phyloP scores from a whole-genome alignment of 2,329 filamentous ascomycete genomes.

The Dactylellina parvicollis region DNA sequence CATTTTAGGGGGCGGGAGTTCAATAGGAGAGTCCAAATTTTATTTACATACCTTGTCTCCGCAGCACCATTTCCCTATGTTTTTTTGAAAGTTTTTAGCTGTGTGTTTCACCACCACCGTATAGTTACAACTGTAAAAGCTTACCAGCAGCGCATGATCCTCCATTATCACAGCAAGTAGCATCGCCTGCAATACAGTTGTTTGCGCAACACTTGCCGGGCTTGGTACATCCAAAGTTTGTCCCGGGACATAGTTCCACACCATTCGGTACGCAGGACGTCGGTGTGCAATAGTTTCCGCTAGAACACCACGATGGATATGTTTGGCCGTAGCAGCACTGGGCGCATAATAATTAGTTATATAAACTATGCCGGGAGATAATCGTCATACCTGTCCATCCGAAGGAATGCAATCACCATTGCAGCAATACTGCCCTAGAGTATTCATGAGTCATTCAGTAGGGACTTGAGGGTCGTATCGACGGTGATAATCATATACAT shows the following conservation, averaged over 20 bases:
- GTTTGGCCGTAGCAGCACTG: background rate
- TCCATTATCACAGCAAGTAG: background rate
- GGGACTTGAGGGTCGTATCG: background rate
- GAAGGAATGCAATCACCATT: conserved; percentile 26
- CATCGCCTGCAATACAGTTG: background rate
- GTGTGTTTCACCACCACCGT: too few species aligned
- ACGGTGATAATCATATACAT: background rate
- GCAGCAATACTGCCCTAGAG: conserved; percentile 9
- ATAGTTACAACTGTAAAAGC: background rate
- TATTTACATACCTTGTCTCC: background rate
- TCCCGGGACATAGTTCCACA: background rate
- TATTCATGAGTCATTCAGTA: background rate
- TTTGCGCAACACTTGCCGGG: background rate
- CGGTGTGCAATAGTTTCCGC: conserved; percentile 1
- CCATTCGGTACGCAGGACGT: background rate
- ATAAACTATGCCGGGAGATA: too few species aligned
- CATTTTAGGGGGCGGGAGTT: background rate
- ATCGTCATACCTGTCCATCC: conserved; percentile 20
- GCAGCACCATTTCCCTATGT: conserved; percentile 6
- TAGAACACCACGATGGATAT: background rate
- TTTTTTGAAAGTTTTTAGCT: too few species aligned
- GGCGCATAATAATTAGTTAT: background rate
- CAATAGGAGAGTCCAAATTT: too few species aligned
- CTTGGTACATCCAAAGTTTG: background rate
- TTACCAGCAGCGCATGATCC: background rate